Evolutionary conservation across 805 yeast species (phyloP), one percentile per base, ranked within the genome.

Genomic region (Myxozyma monticola): DNA sequence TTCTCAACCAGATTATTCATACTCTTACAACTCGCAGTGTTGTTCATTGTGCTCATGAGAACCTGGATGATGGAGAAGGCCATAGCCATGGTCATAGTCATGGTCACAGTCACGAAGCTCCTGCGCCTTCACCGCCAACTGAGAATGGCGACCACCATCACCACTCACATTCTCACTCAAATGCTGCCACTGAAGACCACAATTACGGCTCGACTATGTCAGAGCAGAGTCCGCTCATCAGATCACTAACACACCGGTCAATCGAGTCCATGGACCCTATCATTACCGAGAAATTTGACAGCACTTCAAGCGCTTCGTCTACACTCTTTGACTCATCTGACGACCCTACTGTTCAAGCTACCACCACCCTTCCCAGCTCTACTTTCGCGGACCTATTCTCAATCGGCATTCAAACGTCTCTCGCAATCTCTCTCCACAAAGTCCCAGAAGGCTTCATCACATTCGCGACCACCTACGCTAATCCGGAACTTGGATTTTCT

Each of bases 401-500:
- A 4, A 88, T 91, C 50, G 97, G 96, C 2, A 66, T 93, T 20
- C 97, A 93, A 66, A 91, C 98, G 0, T 81, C 90, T 5, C 66
- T 90, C 43, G 98, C 96, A 0, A 80, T 91, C 25, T 79, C 95
- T 0, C 69, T 93, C 25, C 99, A 91, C 70, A 90, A 93, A 65
- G 75, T 91, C 22, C 99, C 99, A 0, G 99, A 91, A 68, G 99
- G 99, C 0, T 87, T 91, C 62, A 81, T 91, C 47, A 84, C 95
- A 39, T 91, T 79, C 65, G 85, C 85, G 29, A 89, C 93, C 0
- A 76, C 88, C 1, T 71, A 73, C 49, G 82, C 81, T 0, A 86
- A 84, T 62, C 80, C 85, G 1, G 68, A 74, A 28, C 69, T 89
- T 24, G 97, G 98, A 0, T 60, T 88, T 18, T 76, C 88, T 14